Evolutionary conservation across 176 grass and related monocot species (phyloP).

Genomic region (Triticum turgidum): DNA sequence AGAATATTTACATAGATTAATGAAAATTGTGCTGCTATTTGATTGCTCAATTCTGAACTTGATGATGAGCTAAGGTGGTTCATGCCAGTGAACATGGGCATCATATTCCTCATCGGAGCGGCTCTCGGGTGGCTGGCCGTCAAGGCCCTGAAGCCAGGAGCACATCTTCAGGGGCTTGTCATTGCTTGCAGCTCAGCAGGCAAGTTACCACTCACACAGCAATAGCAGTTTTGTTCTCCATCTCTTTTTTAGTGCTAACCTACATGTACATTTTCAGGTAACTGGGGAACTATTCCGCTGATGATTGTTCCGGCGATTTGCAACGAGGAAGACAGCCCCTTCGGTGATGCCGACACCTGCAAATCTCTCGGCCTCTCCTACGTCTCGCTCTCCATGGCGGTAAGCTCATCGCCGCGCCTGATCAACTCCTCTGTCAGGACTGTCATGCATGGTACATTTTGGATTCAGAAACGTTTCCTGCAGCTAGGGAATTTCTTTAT

Average conservation of each 20-base stretch:
- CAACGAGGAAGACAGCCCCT: slow-evolving; percentile 51
- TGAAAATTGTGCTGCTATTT: neutral
- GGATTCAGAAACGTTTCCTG: neutral
- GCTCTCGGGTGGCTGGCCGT: slow-evolving; percentile 43
- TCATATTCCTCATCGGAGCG: slow-evolving; percentile 39
- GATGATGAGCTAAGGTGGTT: slow-evolving; percentile 48
- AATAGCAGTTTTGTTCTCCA: no score
- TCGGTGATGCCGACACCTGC: slow-evolving; percentile 38
- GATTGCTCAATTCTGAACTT: neutral
- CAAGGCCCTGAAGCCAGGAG: neutral
- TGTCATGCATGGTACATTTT: neutral
- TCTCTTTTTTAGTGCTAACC: no score
- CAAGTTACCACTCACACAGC: neutral
- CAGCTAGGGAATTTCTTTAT: slow-evolving; percentile 14
- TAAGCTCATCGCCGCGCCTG: neutral
- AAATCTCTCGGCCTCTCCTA: slow-evolving; percentile 55
- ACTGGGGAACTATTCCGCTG: slow-evolving; percentile 53
- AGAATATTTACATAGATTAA: neutral
- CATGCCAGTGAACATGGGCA: slow-evolving; percentile 61
- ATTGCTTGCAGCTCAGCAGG: slow-evolving; percentile 62
- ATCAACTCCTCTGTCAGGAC: neutral
- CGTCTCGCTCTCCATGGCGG: slow-evolving; percentile 57
- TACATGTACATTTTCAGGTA: slow-evolving; percentile 14
- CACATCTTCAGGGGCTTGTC: slow-evolving; percentile 23
- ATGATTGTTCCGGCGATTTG: slow-evolving; percentile 71